These are phyloP conservation scores for Cyberlindnera euphorbiae DNA, from an alignment of 805 yeast genomes.

Conservation along the genomic window DNA sequence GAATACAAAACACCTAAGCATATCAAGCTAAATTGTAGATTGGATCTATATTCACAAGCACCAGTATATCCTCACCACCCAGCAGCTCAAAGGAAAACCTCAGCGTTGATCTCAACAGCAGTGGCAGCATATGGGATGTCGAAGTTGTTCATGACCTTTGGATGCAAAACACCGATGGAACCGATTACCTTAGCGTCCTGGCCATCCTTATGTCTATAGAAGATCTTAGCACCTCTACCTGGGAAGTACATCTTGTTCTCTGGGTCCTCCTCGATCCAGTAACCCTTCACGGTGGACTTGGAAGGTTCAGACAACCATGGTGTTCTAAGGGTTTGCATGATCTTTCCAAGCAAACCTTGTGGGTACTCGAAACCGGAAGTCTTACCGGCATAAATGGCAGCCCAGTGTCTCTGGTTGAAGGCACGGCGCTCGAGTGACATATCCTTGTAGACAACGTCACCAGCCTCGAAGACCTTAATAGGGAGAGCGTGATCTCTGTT, in stretches of 20 bases:
- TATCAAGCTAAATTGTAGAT: too few relatives aligned
- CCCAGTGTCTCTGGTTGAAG: conserved; percentile 89
- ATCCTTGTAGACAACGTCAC: conserved; percentile 89
- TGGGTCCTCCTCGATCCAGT: conserved; percentile 74
- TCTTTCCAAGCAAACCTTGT: conserved; percentile 90
- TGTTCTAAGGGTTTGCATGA: conserved; percentile 94
- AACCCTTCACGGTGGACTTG: conserved; percentile 60
- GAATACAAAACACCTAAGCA: too few relatives aligned
- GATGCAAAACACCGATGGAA: conserved; percentile 90
- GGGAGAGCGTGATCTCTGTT: conserved; percentile 95
- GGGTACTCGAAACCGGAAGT: conserved; percentile 91
- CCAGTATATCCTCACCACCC: too few relatives aligned
- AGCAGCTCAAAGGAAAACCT: conserved; percentile 72
- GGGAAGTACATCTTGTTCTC: conserved; percentile 80
- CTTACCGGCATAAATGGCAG: conserved; percentile 91
- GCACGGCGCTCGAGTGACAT: conserved; percentile 81
- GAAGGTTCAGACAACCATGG: conserved; percentile 60
- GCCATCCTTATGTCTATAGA: conserved; percentile 62
- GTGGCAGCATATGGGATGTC: conserved; percentile 94
- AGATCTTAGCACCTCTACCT: conserved; percentile 92
- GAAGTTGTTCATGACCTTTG: conserved; percentile 80
- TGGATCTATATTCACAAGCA: too few relatives aligned
- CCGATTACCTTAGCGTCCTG: conserved; percentile 64
- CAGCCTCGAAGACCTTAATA: conserved; percentile 89
- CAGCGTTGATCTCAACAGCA: conserved; percentile 83